Conservation (phyloP, 2,329 filamentous ascomycete species). For the Arachnomyces sp. region DNA sequence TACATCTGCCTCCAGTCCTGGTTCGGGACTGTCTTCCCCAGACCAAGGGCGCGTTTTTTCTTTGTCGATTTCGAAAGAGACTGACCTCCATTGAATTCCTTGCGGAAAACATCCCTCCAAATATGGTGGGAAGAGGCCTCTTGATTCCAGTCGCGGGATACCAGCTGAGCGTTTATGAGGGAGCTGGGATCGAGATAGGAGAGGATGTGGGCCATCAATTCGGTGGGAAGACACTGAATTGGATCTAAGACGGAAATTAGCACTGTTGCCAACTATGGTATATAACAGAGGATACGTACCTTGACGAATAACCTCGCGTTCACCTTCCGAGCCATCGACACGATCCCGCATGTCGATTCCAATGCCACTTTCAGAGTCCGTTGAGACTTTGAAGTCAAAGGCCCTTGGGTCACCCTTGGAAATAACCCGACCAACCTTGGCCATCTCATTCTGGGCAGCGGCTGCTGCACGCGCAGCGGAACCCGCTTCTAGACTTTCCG, state of each 20-base stretch:
- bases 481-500: slow-evolving; percentile 32
- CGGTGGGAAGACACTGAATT: slow-evolving; percentile 46
- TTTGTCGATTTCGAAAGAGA: slow-evolving; percentile 21
- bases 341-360: slow-evolving; percentile 36
- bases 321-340: slow-evolving; percentile 27
- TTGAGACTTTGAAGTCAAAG: slow-evolving; percentile 15
- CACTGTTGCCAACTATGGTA: background rate
- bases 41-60: slow-evolving; percentile 45
- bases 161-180: slow-evolving; percentile 46
- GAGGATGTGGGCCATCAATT: slow-evolving; percentile 52
- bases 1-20: slow-evolving; percentile 86
- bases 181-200: slow-evolving; percentile 51
- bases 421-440: slow-evolving; percentile 20
- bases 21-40: slow-evolving; percentile 47
- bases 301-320: slow-evolving; percentile 30
- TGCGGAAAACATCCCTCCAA: slow-evolving; percentile 55
- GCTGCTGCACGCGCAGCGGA: slow-evolving; percentile 41
- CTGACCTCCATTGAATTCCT: slow-evolving; percentile 34
- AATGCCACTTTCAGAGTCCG: slow-evolving; percentile 43
- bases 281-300: slow-evolving; percentile 18
- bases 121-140: slow-evolving; percentile 50
- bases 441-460: slow-evolving; percentile 41
- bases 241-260: slow-evolving; percentile 39
- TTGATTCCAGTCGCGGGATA: slow-evolving; percentile 50
- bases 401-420: slow-evolving; percentile 22